Conservation (phyloP, 306 rosid genomes). For the Comarum palustre region DNA sequence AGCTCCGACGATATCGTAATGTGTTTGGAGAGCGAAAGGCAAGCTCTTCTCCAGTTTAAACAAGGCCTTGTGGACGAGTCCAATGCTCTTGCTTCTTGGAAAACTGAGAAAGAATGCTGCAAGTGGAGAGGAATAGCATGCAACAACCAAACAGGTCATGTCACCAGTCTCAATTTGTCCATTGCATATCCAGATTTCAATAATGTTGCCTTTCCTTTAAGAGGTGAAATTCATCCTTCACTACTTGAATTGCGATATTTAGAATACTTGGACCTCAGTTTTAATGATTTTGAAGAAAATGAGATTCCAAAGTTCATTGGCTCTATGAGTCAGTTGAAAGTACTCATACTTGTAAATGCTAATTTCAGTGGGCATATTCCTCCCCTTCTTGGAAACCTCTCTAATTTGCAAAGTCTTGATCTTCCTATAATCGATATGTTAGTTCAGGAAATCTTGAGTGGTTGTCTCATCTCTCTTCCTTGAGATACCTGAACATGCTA, state of each 20-base stretch:
- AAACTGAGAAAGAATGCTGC: neutral
- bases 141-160: neutral
- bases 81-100: neutral
- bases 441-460: too few species aligned
- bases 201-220: neutral
- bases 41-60: neutral
- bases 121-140: neutral
- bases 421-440: too few species aligned
- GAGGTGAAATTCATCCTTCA: neutral
- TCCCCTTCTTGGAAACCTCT: neutral
- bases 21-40: neutral
- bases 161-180: neutral
- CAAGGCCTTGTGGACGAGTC: neutral
- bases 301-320: neutral
- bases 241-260: neutral
- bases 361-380: neutral
- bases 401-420: neutral
- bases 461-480: neutral
- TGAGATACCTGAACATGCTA: too few species aligned
- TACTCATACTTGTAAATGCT: fast-evolving
- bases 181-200: too few species aligned
- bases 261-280: neutral
- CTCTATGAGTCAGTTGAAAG: neutral
- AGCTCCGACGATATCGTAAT: neutral
- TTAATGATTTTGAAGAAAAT: neutral